These are phyloP conservation scores for Bauhinia variegata DNA, from an alignment of 306 rosid species.

Conservation along the genomic window DNA sequence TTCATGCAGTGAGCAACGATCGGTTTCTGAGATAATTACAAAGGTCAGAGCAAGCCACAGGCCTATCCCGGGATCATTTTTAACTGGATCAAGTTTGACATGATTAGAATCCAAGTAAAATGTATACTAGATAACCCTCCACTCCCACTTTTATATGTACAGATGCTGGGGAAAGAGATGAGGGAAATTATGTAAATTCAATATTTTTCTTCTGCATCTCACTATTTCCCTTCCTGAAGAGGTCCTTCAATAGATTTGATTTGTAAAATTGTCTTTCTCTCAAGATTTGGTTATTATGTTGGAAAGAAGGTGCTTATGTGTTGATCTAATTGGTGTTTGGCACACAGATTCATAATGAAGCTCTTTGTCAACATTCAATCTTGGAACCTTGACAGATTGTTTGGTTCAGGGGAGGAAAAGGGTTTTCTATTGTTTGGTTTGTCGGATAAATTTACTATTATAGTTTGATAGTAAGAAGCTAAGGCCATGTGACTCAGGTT, in stretches of 20 bases:
- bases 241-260: constrained; percentile 6
- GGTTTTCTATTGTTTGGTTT: too few relatives aligned
- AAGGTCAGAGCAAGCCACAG: constrained; percentile 20
- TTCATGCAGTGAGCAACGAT: constrained; percentile 25
- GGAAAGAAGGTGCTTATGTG: constrained; percentile 20
- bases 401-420: too few relatives aligned
- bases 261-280: constrained; percentile 34
- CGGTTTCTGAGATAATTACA: constrained; percentile 5
- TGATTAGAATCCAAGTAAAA: constrained; percentile 46
- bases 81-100: constrained; percentile 47
- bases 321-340: background rate
- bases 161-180: constrained; percentile 51
- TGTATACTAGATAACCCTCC: constrained; percentile 55
- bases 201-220: constrained; percentile 49
- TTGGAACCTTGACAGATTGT: too few relatives aligned
- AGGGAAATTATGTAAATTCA: constrained; percentile 63
- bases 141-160: constrained; percentile 53
- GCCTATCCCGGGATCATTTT: constrained; percentile 39
- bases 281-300: constrained; percentile 20
- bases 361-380: too few relatives aligned
- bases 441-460: too few relatives aligned
- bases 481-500: too few relatives aligned
- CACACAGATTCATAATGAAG: background rate
- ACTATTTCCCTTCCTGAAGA: constrained; percentile 36
- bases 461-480: too few relatives aligned